Base-by-base conservation (phyloP, 2,329 filamentous ascomycete genomes). In the Coniella lustricola region DNA sequence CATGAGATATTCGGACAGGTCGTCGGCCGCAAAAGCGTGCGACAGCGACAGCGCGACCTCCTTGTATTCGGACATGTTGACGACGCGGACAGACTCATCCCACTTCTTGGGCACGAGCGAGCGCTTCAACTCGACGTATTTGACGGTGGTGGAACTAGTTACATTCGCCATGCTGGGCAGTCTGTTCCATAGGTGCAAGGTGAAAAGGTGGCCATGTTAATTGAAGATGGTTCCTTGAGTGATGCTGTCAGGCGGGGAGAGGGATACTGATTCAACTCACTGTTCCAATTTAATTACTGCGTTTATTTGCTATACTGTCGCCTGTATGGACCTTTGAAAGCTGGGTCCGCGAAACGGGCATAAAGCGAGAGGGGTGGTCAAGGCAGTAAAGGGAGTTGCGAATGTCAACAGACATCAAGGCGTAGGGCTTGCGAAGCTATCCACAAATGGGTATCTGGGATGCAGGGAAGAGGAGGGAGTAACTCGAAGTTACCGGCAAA, bases 11-110 rank as follows among this genome's bases (percentile, higher is more conserved):
- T 78, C 75, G 53, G 82, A 81, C 54, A 89, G 76, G 50, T 86
- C 79, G 64, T 93, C 87, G 52, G 81, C 72, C 50, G 78, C 82
- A 69, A 94, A 93, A 54, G 87, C 84, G 62, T 88, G 81, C 40
- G 87, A 84, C 56, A 94, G 77, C 59, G 83, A 82, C 32, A 77
- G 70, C 21, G 82, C 85, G 29, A 85, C 87, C 62, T 81, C 77
- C 62, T 82, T 81, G 70, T 81, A 85, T 67, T 90, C 85, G 49
- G 75, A 69, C 60, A 83, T 75, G 54, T 71, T 70, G 55, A 90
- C 70, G 51, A 76, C 64, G 54, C 86, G 84, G 57, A 88, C 76
- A 44, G 70, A 66, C 56, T 74, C 70, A 52, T 74, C 72, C 74
- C 71, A 79, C 25, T 64, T 63, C 41, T 68, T 59, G n/a, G 76